Base-by-base conservation (phyloP, 495 filamentous ascomycete species). In the Terfezia boudieri region DNA sequence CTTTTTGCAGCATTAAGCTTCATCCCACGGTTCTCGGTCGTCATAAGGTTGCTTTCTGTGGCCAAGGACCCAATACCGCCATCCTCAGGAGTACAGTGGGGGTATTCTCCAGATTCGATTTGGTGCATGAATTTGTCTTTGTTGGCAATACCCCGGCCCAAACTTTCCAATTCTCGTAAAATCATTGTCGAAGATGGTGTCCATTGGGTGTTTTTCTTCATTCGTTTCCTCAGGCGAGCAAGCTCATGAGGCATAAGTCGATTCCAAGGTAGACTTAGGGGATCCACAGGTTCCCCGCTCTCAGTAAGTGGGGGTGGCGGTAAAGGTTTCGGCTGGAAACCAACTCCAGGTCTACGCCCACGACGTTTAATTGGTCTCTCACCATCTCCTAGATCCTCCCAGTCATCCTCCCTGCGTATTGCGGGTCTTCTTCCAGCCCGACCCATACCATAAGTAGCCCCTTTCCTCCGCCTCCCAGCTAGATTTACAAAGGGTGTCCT, bases 201-300 rank as follows among this genome's bases (percentile, higher is more conserved):
- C 90, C 90, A 98, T 8, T 87, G 79, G 0, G 89, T 84, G 60
- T 98, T 98, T 75, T 98, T 98, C 71, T 98, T 98, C 90, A 98
- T 98, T 53, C 85, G 76, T 69, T 96, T 96, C 50, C 90, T 75
- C 12, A 98, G 71, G 52, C 79, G 80, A 4, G 86, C 88, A 70
- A 98, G 86, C 60, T 98, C 90, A 68, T 80, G 95, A 26, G 81
- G 77, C 0, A 87, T 95, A 41, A 98, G 74, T 53, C 86, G 82
- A 57, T 89, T 73, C 90, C 90, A 98, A 0, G 90, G 90, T 35
- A 82, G 71, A 61, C 89, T 78, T 55, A 77, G 70, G 61, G 83
- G 86, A 16, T 90, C 90, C 8, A 72, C 69, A n/a, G 58, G 41
- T 11, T 49, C 57, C 3, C 63, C 63, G 26, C 62, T 59, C 22